These are phyloP conservation scores for Quillaja saponaria DNA, from an alignment of 306 rosid species.

Conservation along the genomic window DNA sequence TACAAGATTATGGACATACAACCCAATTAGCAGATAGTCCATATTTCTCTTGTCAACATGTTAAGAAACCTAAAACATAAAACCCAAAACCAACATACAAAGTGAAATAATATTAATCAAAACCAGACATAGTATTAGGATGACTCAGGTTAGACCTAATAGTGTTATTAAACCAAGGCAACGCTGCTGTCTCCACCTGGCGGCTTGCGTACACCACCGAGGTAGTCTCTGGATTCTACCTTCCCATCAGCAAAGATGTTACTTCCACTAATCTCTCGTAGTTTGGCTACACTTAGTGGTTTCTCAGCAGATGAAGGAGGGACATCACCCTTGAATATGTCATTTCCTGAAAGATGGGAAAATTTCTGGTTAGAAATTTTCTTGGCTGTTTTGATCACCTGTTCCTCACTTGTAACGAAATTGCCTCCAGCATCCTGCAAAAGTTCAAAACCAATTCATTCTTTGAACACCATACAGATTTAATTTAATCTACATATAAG, in stretches of 20 bases:
- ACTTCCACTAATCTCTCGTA: conserved; percentile 89
- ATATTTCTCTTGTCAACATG: conserved; percentile 46
- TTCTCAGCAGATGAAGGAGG: conserved; percentile 77
- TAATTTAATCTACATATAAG: background rate
- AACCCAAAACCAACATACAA: conserved; percentile 66
- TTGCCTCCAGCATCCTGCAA: conserved; percentile 46
- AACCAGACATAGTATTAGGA: conserved; percentile 49
- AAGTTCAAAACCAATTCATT: conserved; percentile 23
- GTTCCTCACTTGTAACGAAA: conserved; percentile 45
- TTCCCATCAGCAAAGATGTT: conserved; percentile 98
- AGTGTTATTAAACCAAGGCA: conserved; percentile 70
- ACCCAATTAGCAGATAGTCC: conserved; percentile 81
- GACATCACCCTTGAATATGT: conserved; percentile 78
- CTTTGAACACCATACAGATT: background rate
- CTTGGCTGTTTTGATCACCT: conserved; percentile 72
- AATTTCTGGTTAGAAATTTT: conserved; percentile 77
- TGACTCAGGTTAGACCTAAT: conserved; percentile 17
- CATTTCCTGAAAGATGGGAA: conserved; percentile 77
- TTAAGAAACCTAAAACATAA: conserved; percentile 68
- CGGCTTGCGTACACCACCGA: conserved; percentile 97
- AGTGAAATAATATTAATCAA: conserved; percentile 69
- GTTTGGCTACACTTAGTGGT: conserved; percentile 72
- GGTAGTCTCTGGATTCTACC: conserved; percentile 82
- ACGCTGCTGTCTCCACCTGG: conserved; percentile 99
- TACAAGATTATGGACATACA: conserved; percentile 72